These are phyloP conservation scores for Quercus phellos DNA, from an alignment of 331 rosid genomes.

Conservation along the genomic window DNA sequence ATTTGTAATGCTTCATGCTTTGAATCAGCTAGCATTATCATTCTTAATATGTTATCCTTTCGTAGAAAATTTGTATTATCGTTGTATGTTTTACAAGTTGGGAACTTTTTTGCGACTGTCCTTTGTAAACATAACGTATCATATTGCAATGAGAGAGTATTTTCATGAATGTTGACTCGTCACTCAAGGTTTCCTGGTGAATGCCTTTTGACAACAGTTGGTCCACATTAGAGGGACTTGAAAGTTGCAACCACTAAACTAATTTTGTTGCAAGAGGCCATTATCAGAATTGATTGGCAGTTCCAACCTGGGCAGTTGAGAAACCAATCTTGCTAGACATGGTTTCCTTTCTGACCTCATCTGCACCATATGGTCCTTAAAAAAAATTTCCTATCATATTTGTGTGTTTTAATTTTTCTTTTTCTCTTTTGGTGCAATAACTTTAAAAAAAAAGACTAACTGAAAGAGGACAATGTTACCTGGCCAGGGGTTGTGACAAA, in stretches of 20 bases:
- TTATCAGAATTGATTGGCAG: too few species aligned
- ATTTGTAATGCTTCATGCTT: neutral
- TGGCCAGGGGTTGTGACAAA: conserved; percentile 91
- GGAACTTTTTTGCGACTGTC: too few species aligned
- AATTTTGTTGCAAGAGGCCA: too few species aligned
- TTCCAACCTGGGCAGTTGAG: too few species aligned
- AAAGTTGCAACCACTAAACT: too few species aligned
- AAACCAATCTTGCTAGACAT: too few species aligned
- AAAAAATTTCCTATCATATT: neutral
- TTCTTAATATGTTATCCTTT: neutral
- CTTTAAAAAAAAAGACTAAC: neutral
- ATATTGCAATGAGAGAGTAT: neutral
- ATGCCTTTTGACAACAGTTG: too few species aligned
- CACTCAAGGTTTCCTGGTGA: too few species aligned
- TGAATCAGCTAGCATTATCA: conserved; percentile 3
- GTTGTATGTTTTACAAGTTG: neutral
- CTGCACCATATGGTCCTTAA: too few species aligned
- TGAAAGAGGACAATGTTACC: conserved; percentile 35
- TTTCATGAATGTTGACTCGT: neutral
- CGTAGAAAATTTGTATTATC: neutral
- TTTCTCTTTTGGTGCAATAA: neutral
- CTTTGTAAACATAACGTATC: neutral
- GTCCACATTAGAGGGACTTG: too few species aligned
- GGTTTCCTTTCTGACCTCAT: too few species aligned
- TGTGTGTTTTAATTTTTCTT: neutral